Evolutionary conservation across 768 basidiomycete genomes (phyloP), one percentile per base, ranked within the genome.

Genomic region (Serpula lacrymans): DNA sequence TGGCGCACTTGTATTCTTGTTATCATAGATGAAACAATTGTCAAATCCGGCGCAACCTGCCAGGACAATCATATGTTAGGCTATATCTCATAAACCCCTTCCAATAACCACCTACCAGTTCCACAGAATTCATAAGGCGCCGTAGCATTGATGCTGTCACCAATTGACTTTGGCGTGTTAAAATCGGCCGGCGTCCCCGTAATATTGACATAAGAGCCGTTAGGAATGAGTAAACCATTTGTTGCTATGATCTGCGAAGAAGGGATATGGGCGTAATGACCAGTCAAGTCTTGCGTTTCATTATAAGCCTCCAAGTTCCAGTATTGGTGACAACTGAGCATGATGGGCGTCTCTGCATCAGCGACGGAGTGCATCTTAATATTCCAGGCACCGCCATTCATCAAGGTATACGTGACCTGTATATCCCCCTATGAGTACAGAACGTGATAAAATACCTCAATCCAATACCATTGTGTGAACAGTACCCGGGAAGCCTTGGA

Each of bases 401-500:
- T 59, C 30, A 73, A 48, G 10, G 62, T 61, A 38, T 67, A 68
- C n/a, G 55, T 64, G 9, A 60, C 54, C 57, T 65, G 23, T 8
- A 26, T 1, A 17, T 1, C 16, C 25, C 4, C n/a, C 21, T 23
- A 24, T 32, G 22, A 16, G 13, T n/a, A 29, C 27, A 33, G 20
- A 33, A 33, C n/a, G n/a, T n/a, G 31, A 6, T 6, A 14, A 33
- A 14, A 18, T 6, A 14, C 6, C n/a, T 33, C 31, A 23, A 26
- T 49, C 42, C 40, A 25, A 18, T 34, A 68, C 65, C 17, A 51
- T 51, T 13, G 67, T 64, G 6, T 55, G 37, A 1, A 68, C 69
- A 18, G 61, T 62, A 8, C 73, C 74, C 0, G 75, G 75, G 52
- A 77, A 77, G 1, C 74, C 75, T 53, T 74, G 56, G 17, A 49